These are phyloP conservation scores for Xylaria sp. DNA, from an alignment of 2,329 filamentous ascomycete species.

Conservation along the genomic window DNA sequence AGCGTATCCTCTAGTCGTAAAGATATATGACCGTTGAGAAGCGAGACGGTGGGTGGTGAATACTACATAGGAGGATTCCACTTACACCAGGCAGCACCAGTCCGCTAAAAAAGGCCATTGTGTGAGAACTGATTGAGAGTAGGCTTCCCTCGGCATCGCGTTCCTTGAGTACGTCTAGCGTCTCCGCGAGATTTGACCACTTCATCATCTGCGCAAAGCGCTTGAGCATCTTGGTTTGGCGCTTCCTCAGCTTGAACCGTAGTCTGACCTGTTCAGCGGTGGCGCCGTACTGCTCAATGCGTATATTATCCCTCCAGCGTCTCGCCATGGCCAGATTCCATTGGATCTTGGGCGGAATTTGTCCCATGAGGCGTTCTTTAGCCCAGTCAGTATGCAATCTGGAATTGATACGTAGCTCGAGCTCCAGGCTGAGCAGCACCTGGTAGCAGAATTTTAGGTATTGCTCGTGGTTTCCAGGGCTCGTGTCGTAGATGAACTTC, in stretches of 20 bases:
- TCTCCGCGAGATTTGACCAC: conserved; percentile 78
- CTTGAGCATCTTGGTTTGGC: conserved; percentile 75
- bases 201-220: conserved; percentile 78
- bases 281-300: conserved; percentile 69
- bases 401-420: conserved; percentile 76
- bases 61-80: conserved; percentile 22
- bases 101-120: conserved; percentile 82
- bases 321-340: conserved; percentile 80
- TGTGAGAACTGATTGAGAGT: conserved; percentile 73
- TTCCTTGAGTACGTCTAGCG: conserved; percentile 71
- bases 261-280: conserved; percentile 69
- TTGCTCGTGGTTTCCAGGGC: conserved; percentile 64
- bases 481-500: conserved; percentile 74
- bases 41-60: not conserved
- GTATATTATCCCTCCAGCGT: conserved; percentile 77
- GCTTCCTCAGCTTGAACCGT: conserved; percentile 71
- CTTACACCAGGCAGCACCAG: conserved; percentile 76
- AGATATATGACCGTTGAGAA: not conserved
- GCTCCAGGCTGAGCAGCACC: conserved; percentile 77
- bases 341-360: conserved; percentile 76
- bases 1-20: conserved; percentile 29
- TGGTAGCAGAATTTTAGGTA: conserved; percentile 80
- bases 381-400: conserved; percentile 69
- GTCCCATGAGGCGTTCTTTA: conserved; percentile 71
- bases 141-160: conserved; percentile 68